Conservation (phyloP, 2,329 filamentous ascomycete genomes). For the Tolypocladium pustulatum region DNA sequence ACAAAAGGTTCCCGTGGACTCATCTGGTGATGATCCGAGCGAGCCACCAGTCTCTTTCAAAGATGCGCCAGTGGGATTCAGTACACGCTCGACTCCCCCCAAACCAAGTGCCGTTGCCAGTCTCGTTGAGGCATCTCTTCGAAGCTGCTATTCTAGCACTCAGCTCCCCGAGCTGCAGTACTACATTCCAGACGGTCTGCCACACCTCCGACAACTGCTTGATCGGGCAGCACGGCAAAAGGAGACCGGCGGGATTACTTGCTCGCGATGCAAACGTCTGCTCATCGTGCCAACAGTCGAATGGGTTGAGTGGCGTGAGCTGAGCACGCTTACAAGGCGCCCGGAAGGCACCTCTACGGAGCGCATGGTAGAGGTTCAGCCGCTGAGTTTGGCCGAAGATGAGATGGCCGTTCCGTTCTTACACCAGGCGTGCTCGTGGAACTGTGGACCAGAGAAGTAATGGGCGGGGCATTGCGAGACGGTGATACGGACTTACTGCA, state of each 20-base stretch:
- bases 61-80: conserved; percentile 1
- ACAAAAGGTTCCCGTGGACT: conserved; percentile 12
- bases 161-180: conserved; percentile 30
- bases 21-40: not conserved
- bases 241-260: conserved; percentile 37
- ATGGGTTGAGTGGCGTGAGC: conserved; percentile 54
- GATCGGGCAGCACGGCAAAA: conserved; percentile 28
- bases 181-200: conserved; percentile 30
- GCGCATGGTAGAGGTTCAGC: conserved; percentile 7
- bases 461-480: too few relatives aligned
- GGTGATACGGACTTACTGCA: not conserved
- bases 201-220: conserved; percentile 29
- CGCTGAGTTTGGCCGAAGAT: conserved; percentile 18
- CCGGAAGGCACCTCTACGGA: not conserved
- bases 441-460: conserved; percentile 30
- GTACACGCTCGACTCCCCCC: conserved; percentile 6
- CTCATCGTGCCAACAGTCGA: conserved; percentile 41
- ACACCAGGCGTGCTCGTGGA: conserved; percentile 38
- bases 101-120: conserved; percentile 31
- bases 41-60: not conserved
- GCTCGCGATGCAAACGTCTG: conserved; percentile 38
- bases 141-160: conserved; percentile 31
- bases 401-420: conserved; percentile 35
- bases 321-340: conserved; percentile 10
- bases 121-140: conserved; percentile 39